phyloP scores from a whole-genome alignment of 169 alveolate genomes.

The Cryptosporidium viatorum region DNA sequence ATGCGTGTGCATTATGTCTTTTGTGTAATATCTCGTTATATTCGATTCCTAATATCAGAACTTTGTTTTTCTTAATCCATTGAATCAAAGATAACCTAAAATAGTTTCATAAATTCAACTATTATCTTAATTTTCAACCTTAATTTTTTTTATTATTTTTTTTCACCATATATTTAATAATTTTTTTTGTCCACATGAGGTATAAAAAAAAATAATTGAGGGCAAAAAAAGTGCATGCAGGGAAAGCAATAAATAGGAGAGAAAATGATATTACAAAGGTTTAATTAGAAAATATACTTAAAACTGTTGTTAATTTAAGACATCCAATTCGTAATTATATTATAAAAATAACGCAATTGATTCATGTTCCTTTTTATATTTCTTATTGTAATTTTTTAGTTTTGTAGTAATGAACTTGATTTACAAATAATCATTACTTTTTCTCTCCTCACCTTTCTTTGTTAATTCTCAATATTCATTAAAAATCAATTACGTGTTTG shows the following conservation, averaged over 20 bases:
- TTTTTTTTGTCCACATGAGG: background rate
- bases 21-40: no score
- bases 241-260: no score
- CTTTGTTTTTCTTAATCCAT: no score
- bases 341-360: no score
- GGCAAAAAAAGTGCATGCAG: background rate
- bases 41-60: no score
- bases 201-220: no score
- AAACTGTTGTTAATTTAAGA: background rate
- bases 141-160: no score
- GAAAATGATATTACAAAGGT: no score
- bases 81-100: background rate
- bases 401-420: background rate
- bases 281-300: background rate
- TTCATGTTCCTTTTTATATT: background rate
- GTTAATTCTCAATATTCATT: background rate
- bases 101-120: no score
- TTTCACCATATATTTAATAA: no score
- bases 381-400: background rate
- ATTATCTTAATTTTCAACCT: no score
- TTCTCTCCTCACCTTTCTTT: background rate
- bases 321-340: background rate
- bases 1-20: constrained; percentile 30
- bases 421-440: background rate
- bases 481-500: constrained; percentile 1